Evolutionary conservation across 176 grass and related monocot genomes (phyloP).

Genomic region (Pontederia crassipes): DNA sequence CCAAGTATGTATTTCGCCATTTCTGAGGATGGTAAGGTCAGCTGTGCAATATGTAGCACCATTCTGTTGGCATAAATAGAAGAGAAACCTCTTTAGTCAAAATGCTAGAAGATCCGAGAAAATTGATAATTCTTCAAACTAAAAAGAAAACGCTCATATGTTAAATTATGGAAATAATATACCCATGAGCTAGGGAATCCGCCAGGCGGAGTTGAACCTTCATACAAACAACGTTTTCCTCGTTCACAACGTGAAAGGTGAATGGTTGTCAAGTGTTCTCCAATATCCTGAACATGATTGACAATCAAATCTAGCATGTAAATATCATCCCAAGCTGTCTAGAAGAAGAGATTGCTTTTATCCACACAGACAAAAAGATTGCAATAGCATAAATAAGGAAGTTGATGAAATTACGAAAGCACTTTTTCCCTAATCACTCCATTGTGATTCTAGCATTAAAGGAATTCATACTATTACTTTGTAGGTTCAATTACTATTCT

Average conservation of each 20-base stretch:
- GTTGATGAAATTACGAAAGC: too few species aligned
- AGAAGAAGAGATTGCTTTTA: not conserved
- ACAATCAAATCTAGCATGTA: not conserved
- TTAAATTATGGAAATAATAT: conserved; percentile 21
- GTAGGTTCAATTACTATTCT: too few species aligned
- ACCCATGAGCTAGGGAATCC: conserved; percentile 94
- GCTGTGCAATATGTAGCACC: conserved; percentile 81
- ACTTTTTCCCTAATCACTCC: too few species aligned
- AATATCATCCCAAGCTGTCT: too few species aligned
- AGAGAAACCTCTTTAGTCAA: not conserved
- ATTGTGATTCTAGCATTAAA: too few species aligned
- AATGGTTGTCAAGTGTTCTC: conserved; percentile 81
- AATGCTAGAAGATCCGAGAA: not conserved
- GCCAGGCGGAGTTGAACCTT: conserved; percentile 73
- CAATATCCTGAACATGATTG: conserved; percentile 63
- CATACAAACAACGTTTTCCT: conserved; percentile 80
- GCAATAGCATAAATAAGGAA: not conserved
- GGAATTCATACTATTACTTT: too few species aligned
- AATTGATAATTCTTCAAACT: not conserved
- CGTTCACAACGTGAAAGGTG: conserved; percentile 75
- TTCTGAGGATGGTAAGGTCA: conserved; percentile 66
- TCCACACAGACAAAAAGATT: not conserved
- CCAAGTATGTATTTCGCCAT: conserved; percentile 81
- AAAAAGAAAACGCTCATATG: not conserved
- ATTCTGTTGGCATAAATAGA: conserved; percentile 30